Evolutionary conservation across 768 basidiomycete species (phyloP), one percentile per base, ranked within the genome.

Genomic region (Calocybe cyanea): DNA sequence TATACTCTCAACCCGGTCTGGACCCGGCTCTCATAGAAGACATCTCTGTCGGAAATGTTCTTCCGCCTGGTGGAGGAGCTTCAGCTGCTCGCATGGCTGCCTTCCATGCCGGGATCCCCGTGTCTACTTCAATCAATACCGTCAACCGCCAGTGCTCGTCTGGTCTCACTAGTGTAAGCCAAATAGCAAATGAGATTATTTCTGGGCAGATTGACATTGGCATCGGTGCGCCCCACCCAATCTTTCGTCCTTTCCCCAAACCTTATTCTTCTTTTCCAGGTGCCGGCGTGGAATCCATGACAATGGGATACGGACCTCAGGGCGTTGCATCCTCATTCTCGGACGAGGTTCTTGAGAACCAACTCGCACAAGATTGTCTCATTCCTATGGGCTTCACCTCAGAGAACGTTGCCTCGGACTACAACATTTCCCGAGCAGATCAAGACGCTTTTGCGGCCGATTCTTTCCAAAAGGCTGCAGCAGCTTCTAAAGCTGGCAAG

Each of bases 341-440:
- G 2, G 82, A 86, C n/a, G 73, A 75, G 35, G 71, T 93, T 38
- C 74, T 89, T 49, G 56, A 70, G 35, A 82, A 76, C 65, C 68
- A 79, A 55, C 84, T 85, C 53, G 80, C 91, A 3, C 77, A 76
- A 48, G 92, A 94, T 69, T 92, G 91, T 60, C 73, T 87, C 33
- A 71, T 90, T 48, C 90, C 92, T 34, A 92, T 92, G 90, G 93
- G 93, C 25, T 83, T 93, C 71, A 94, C 93, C 20, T 92, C 87
- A 13, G 93, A 95, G 71, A 93, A 94, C 62, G 91, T 94, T 53
- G 88, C 92, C n/a, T 62, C 72, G 44, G 82, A 91, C 46, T 94
- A 77, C 65, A 71, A 73, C 49, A 80, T 96, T 61, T 70, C 85
- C 24, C 85, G 93, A 43, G 71, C 73, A 38, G 68, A 64, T 9